Base-by-base conservation (phyloP, 2,329 filamentous ascomycete genomes). In the Chrysosporium keratinophilum region DNA sequence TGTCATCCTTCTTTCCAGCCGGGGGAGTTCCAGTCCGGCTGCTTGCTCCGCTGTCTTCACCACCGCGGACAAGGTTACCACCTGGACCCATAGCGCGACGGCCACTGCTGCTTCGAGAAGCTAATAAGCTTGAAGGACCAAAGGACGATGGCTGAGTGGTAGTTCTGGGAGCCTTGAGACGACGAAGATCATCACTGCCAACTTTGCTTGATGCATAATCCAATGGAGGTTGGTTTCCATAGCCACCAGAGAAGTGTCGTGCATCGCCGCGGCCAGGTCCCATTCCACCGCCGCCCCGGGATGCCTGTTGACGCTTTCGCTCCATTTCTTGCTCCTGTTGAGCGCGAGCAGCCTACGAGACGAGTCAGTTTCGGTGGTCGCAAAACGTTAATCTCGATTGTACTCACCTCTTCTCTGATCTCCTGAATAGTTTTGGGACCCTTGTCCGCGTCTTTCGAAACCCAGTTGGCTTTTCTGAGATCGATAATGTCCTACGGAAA, bases 361-460 rank as follows among this genome's bases (percentile, higher is more conserved):
- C 50, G 54, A 23, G 40, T 54, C 20, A 49, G 33, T 10, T 23
- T 15, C 6, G 11, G 23, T 17, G 15, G 11, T 31, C 3, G n/a
- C 7, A 44, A 49, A 4, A n/a, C 5, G 15, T 31, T 50, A 6
- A 34, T 19, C 34, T 15, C 34, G 33, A 39, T 17, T 40, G 23
- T 10, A 71, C 77, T 65, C 74, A 83, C 82, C 72, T 88, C 85
- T 61, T 84, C 85, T 67, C 89, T 87, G 61, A 98, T 87, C 73
- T 97, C 87, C 3, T 89, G 83, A 51, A 98, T 85, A 7, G 93
- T 98, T 83, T 96, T 96, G 56, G 93, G 93, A 37, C 93, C 93
- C 77, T 97, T 97, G 73, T 90, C 86, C 52, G 76, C 74, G 67
- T 95, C 88, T 78, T 95, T 96, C 54, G 88, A 89, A 57, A 79